Percentiles rank a stretch among this genome's conserved stretches.
Evolutionary conservation across 2,329 filamentous ascomycete genomes (phyloP).

Genomic region (Microcyclospora tardicrescens): DNA sequence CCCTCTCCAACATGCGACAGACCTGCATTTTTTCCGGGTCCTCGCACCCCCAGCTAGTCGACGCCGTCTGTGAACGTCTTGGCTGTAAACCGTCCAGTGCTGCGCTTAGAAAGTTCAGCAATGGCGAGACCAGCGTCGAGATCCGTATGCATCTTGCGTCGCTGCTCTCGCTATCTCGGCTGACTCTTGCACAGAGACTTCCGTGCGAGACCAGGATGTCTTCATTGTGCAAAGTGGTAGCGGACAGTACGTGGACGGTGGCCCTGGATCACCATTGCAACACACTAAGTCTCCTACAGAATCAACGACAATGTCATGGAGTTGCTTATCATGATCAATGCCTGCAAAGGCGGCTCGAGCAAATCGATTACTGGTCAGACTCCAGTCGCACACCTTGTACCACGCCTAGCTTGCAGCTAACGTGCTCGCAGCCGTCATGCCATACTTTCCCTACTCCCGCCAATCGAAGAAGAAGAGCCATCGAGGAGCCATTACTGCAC

Average conservation of each 20-base stretch:
- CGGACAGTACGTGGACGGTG: constrained; percentile 41
- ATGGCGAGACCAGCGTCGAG: constrained; percentile 57
- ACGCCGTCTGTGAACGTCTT: constrained; percentile 53
- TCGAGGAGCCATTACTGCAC: constrained; percentile 86
- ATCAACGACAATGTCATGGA: constrained; percentile 99
- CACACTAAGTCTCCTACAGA: constrained; percentile 19
- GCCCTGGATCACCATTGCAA: not conserved
- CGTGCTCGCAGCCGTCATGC: constrained; percentile 56
- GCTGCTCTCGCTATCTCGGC: constrained; percentile 3
- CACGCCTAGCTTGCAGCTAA: constrained; percentile 2
- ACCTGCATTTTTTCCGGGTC: constrained; percentile 56
- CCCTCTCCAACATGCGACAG: constrained; percentile 42
- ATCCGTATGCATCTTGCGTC: constrained; percentile 37
- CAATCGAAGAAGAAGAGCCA: constrained; percentile 99
- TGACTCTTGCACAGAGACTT: constrained; percentile 33
- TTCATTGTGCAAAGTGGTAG: constrained; percentile 98
- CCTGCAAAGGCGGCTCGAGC: constrained; percentile 93
- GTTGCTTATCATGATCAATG: constrained; percentile 96
- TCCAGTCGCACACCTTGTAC: constrained; percentile 1
- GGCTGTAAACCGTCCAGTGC: constrained; percentile 47
- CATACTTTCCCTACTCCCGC: constrained; percentile 97
- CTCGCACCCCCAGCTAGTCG: constrained; percentile 50
- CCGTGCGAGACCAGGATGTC: constrained; percentile 93
- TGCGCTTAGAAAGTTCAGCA: constrained; percentile 53
- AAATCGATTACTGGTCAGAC: constrained; percentile 85